Conservation (phyloP, 306 rosid genomes). For the Corylus heterophylla region DNA sequence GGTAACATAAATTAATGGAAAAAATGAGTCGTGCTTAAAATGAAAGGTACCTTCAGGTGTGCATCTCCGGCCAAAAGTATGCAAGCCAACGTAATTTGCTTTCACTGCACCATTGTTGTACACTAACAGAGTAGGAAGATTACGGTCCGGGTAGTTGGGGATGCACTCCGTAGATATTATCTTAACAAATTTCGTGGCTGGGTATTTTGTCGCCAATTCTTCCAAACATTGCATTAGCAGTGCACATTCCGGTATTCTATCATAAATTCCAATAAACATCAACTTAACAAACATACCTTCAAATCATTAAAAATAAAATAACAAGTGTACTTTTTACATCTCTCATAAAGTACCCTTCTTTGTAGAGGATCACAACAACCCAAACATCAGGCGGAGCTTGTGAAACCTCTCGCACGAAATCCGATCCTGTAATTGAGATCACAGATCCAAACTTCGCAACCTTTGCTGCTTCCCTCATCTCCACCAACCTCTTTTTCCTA, state of each 20-base stretch:
- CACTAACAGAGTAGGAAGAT: slow-evolving; percentile 84
- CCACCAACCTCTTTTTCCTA: slow-evolving; percentile 91
- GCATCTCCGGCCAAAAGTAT: slow-evolving; percentile 78
- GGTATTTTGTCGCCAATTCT: slow-evolving; percentile 74
- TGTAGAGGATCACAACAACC: slow-evolving; percentile 95
- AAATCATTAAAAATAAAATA: background rate
- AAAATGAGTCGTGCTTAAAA: slow-evolving; percentile 1
- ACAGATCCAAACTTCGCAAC: slow-evolving; percentile 79
- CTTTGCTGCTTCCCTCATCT: slow-evolving; percentile 83
- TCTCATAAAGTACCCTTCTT: slow-evolving; percentile 70
- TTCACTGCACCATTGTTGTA: slow-evolving; percentile 92
- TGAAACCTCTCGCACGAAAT: slow-evolving; percentile 93
- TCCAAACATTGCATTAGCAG: slow-evolving; percentile 86
- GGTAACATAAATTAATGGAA: slow-evolving; percentile 12
- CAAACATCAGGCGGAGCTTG: slow-evolving; percentile 97
- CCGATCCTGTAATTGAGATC: slow-evolving; percentile 87
- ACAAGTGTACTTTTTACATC: background rate
- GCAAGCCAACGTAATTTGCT: slow-evolving; percentile 85
- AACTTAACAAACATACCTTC: slow-evolving; percentile 11
- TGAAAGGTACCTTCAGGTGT: slow-evolving; percentile 81
- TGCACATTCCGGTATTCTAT: slow-evolving; percentile 74
- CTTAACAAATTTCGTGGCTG: slow-evolving; percentile 93
- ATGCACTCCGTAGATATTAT: slow-evolving; percentile 96
- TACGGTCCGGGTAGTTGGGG: slow-evolving; percentile 85
- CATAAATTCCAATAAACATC: slow-evolving; percentile 7